A percentile compares a stretch with the other conserved stretches of the same genome.
phyloP scores from a whole-genome alignment of 129 eudicot species.

The Saussurea involucrata region DNA sequence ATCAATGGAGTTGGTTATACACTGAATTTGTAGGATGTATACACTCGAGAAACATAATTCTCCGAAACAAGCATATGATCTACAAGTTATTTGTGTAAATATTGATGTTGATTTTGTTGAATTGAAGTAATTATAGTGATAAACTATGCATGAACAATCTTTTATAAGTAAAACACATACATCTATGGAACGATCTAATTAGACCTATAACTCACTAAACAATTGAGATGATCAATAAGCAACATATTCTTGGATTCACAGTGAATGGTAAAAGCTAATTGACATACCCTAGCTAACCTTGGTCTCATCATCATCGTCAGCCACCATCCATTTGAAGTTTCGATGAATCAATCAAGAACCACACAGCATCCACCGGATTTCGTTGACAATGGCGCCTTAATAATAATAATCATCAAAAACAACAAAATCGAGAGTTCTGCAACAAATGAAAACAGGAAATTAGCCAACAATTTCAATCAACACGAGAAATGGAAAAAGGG shows the following conservation, averaged over 20 bases:
- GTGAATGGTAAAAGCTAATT: constrained; percentile 7
- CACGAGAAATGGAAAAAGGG: not conserved
- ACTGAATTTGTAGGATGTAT: not conserved
- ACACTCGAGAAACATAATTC: not conserved
- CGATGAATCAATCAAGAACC: constrained; percentile 12
- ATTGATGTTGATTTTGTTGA: not conserved
- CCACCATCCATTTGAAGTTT: constrained; percentile 7
- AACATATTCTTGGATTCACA: constrained; percentile 1
- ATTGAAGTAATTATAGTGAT: not conserved
- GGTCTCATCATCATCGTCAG: constrained; percentile 6
- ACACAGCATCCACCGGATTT: not conserved
- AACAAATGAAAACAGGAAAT: constrained; percentile 1
- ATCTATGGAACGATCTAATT: constrained; percentile 1
- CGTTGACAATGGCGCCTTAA: constrained; percentile 3
- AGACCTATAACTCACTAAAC: constrained; percentile 15
- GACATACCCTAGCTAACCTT: constrained; percentile 13
- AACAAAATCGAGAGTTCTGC: constrained; percentile 28
- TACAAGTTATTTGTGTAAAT: not conserved
- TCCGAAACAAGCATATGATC: not conserved
- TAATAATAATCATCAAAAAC: constrained; percentile 18
- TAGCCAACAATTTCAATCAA: not conserved
- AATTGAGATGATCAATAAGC: not conserved
- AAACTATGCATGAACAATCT: not conserved
- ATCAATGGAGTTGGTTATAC: not conserved
- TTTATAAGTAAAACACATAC: not conserved